Conservation (phyloP, 2,329 filamentous ascomycete genomes). For the Neonectria coccinea region DNA sequence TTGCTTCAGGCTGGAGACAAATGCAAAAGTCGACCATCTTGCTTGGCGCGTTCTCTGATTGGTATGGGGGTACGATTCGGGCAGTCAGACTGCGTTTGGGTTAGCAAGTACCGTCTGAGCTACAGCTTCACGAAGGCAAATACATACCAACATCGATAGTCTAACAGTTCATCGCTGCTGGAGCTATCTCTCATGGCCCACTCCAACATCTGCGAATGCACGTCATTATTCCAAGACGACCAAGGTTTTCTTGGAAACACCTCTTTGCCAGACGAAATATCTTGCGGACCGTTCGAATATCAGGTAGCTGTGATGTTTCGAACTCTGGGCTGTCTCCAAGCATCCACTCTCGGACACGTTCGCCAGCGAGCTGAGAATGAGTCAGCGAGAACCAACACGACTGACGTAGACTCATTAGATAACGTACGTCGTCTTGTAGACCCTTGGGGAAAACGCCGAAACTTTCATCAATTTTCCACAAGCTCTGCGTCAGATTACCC, state of each 20-base stretch:
- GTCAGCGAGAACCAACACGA: not conserved
- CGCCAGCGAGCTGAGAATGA: not conserved
- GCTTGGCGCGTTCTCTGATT: constrained; percentile 7
- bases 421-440: constrained; percentile 3
- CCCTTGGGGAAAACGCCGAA: constrained; percentile 2
- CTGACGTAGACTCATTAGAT: not conserved
- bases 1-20: constrained; percentile 9
- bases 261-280: constrained; percentile 6
- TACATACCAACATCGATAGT: constrained; percentile 1
- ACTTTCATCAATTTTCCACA: constrained; percentile 1
- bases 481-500: not conserved
- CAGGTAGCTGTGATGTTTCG: constrained; percentile 6
- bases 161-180: not conserved
- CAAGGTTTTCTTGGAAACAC: constrained; percentile 8
- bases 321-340: constrained; percentile 1
- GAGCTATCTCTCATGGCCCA: not conserved
- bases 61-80: constrained; percentile 6
- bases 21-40: constrained; percentile 23
- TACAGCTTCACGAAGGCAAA: not conserved
- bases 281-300: not conserved
- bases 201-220: not conserved
- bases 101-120: not conserved
- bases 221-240: not conserved
- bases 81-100: constrained; percentile 13
- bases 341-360: constrained; percentile 9